Base-by-base conservation (phyloP, 163 green algal genomes). In the Coccomyxa subellipsoidea region DNA sequence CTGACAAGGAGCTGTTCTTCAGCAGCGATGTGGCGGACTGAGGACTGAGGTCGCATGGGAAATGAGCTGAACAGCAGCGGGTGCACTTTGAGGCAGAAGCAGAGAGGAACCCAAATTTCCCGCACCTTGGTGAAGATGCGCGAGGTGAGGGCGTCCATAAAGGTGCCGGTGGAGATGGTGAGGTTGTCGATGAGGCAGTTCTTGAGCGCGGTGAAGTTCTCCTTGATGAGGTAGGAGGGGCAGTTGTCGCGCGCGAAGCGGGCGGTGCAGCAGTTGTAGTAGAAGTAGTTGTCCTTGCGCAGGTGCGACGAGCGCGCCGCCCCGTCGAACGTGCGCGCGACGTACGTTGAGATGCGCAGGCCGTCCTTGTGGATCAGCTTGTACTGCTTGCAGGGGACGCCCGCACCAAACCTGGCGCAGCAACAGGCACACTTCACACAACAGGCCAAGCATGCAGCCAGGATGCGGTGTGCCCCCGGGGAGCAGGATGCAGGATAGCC, bases 221-320 rank as follows among this genome's bases (percentile, higher is more conserved):
- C 39, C 29, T 80, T 69, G 39, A 80, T 89, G 40, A 99, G 90
- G 91, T 97, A 99, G 35, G 88, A 89, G 47, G 96, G 96, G 91
- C 96, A 99, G 93, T 95, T 97, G 87, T 98, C 92, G 2, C 88
- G 87, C 54, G 95, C 84, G 88, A 98, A 99, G 75, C 91, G 85
- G 66, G 84, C 87, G 76, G 84, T 81, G 38, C 98, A 84, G 91
- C 95, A 99, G 89, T 96, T 96, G 93, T 95, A 97, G 92, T 99
- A 99, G 82, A 99, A 99, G 90, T 98, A 99, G 92, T 99, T 99
- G 80, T 93, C 84, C 53, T 89, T 93, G 76, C 89, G 86, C 86
- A 99, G 77, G 90, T 97, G 93, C 36, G 84, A 94, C 88, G 92
- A 91, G 82, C 94, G 89, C 7, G 94, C 95, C 25, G 96, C 90